phyloP scores from a whole-genome alignment of 768 basidiomycete species.

The Suillus fuscotomentosus region DNA sequence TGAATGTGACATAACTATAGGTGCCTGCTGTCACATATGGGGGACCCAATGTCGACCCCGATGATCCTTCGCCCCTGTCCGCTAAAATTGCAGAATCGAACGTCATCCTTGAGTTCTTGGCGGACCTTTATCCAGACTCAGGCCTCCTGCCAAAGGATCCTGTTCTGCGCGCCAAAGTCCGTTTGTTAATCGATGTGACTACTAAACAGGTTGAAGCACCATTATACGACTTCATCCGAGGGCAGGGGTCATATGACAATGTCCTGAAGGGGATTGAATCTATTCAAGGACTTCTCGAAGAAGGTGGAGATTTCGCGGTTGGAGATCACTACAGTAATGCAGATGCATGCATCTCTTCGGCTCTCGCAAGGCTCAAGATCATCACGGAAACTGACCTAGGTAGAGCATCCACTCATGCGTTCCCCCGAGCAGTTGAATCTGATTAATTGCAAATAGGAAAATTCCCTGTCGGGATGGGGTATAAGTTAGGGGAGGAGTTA shows the following conservation, averaged over 20 bases:
- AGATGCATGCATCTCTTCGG: constrained; percentile 56
- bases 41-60: constrained; percentile 51
- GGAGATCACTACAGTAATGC: constrained; percentile 54
- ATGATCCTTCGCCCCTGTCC: constrained; percentile 52
- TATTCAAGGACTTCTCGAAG: constrained; percentile 50
- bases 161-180: constrained; percentile 50
- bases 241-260: constrained; percentile 37
- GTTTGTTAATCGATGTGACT: constrained; percentile 58
- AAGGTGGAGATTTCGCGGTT: constrained; percentile 34
- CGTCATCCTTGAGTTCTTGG: constrained; percentile 60
- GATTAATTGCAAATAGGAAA: constrained; percentile 40
- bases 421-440: not conserved
- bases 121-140: constrained; percentile 49
- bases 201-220: constrained; percentile 29
- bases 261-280: constrained; percentile 42
- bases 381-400: constrained; percentile 42
- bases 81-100: constrained; percentile 59
- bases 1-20: constrained; percentile 22
- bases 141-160: constrained; percentile 51
- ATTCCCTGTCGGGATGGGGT: constrained; percentile 47
- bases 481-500: constrained; percentile 40
- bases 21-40: constrained; percentile 59
- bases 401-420: not conserved
- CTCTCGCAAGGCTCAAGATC: constrained; percentile 47
- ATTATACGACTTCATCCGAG: constrained; percentile 21